A percentile compares a stretch with the other conserved stretches of the same genome.
These are phyloP conservation scores for Earliella scabrosa DNA, from an alignment of 1,284 basidiomycete genomes.

Conservation along the genomic window DNA sequence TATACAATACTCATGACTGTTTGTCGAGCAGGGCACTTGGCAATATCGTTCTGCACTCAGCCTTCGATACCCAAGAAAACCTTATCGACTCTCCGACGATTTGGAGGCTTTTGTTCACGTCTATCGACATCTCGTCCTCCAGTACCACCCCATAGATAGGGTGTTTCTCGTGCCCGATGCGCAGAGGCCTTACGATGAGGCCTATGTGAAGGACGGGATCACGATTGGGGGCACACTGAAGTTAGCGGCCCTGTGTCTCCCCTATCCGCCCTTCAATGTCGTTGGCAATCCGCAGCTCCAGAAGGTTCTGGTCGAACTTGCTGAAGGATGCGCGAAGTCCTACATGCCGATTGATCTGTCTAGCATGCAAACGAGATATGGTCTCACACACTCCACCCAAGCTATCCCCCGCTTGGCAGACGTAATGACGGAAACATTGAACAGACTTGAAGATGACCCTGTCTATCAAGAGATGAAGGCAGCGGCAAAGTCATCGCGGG, in stretches of 20 bases:
- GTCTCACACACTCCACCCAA: neutral
- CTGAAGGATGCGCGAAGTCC: neutral
- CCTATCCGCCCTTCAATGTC: neutral
- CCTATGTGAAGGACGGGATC: neutral
- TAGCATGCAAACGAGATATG: neutral
- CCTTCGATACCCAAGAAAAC: conserved; percentile 2
- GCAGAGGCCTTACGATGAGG: too few relatives aligned
- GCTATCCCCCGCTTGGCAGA: too few relatives aligned
- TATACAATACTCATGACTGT: too few relatives aligned
- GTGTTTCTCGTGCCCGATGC: too few relatives aligned
- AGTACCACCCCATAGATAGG: neutral
- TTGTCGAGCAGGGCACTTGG: conserved; percentile 19
- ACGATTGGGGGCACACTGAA: neutral
- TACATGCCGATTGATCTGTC: neutral
- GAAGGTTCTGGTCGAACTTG: neutral
- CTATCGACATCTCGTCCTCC: neutral
- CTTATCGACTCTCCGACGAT: conserved; percentile 12
- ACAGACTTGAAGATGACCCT: too few relatives aligned
- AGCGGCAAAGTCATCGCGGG: too few relatives aligned
- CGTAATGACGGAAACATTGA: too few relatives aligned
- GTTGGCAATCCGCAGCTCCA: neutral
- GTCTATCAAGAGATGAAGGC: too few relatives aligned
- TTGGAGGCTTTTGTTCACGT: conserved; percentile 13
- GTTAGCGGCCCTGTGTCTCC: neutral
- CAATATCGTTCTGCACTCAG: conserved; percentile 10